Conservation (phyloP, 176 grass and related monocot species). For the Leersia perrieri region DNA sequence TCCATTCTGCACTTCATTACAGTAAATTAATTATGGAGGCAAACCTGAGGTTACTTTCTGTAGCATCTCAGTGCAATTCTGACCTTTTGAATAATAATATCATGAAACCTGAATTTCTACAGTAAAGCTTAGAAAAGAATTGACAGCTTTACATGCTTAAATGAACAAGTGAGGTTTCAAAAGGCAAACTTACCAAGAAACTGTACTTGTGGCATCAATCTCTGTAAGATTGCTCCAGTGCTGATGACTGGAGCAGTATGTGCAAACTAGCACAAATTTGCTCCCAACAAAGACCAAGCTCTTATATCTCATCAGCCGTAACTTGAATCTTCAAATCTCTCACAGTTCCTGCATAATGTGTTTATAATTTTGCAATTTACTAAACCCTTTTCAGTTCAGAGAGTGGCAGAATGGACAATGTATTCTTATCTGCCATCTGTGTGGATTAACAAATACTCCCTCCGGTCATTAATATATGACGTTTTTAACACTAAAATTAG, state of each 20-base stretch:
- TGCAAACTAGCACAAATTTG: constrained; percentile 59
- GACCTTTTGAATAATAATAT: constrained; percentile 48
- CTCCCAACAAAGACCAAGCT: constrained; percentile 60
- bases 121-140: background rate
- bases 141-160: constrained; percentile 46
- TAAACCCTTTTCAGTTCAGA: background rate
- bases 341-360: constrained; percentile 26
- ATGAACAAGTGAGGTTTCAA: constrained; percentile 49
- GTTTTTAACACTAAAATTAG: too few relatives aligned
- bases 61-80: constrained; percentile 63
- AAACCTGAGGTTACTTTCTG: constrained; percentile 70
- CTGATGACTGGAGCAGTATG: constrained; percentile 61
- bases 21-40: constrained; percentile 36
- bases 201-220: constrained; percentile 79
- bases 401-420: background rate
- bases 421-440: too few relatives aligned
- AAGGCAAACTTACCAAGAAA: constrained; percentile 77
- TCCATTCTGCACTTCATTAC: background rate
- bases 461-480: too few relatives aligned
- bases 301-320: constrained; percentile 74
- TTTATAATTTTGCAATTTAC: background rate
- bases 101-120: background rate
- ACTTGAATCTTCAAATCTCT: constrained; percentile 62
- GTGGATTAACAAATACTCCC: too few relatives aligned
- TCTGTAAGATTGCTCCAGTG: constrained; percentile 72